These are phyloP conservation scores for Claviceps arundinis DNA, from an alignment of 2,329 filamentous ascomycete genomes.

Conservation along the genomic window DNA sequence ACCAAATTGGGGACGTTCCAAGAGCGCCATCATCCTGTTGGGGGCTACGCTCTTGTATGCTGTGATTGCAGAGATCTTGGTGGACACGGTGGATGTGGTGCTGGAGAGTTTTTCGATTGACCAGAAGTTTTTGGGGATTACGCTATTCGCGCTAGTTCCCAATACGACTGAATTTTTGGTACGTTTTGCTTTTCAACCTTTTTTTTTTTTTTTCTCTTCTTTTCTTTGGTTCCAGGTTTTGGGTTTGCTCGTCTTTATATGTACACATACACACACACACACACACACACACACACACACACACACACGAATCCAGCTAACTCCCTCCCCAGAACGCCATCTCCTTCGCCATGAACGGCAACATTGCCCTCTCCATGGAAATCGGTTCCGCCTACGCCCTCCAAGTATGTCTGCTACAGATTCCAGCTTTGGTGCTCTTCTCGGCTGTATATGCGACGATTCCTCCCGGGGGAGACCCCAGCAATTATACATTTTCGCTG, in stretches of 20 bases:
- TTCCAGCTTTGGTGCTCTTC: constrained; percentile 84
- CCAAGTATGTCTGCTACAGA: constrained; percentile 89
- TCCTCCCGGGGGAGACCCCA: constrained; percentile 24
- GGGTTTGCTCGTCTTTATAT: too few relatives aligned
- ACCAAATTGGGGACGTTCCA: constrained; percentile 91
- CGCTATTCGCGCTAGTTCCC: constrained; percentile 87
- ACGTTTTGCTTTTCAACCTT: constrained; percentile 21
- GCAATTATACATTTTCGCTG: constrained; percentile 61
- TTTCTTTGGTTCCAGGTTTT: neutral
- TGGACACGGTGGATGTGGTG: constrained; percentile 95
- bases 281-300: too few relatives aligned
- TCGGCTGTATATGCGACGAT: constrained; percentile 56
- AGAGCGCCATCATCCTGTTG: constrained; percentile 81
- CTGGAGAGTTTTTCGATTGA: constrained; percentile 81
- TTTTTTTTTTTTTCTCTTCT: neutral
- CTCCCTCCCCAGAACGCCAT: constrained; percentile 68
- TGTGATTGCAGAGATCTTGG: constrained; percentile 92
- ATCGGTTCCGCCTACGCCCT: constrained; percentile 95
- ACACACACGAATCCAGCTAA: neutral
- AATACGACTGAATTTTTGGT: constrained; percentile 97
- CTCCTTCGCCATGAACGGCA: constrained; percentile 98
- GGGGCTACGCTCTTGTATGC: constrained; percentile 85
- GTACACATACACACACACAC: too few relatives aligned
- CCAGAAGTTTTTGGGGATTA: constrained; percentile 95
- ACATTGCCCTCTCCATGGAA: constrained; percentile 97